Evolutionary conservation across 352 stramenopile species (phyloP).

Genomic region (Globisporangium takayamanum): DNA sequence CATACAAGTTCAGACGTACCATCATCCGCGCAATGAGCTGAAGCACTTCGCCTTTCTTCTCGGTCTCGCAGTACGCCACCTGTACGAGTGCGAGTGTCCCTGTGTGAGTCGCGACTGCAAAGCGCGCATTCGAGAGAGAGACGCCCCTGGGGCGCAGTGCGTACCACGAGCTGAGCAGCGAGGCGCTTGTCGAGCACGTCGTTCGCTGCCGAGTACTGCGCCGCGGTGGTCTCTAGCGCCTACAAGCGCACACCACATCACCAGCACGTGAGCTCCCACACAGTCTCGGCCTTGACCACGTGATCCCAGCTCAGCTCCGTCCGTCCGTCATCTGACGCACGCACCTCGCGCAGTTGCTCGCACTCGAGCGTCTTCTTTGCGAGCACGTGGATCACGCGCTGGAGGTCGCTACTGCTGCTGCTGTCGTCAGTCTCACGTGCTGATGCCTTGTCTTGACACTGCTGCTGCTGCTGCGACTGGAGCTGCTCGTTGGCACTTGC

Average conservation of each 20-base stretch:
- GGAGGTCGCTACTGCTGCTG: conserved; percentile 21
- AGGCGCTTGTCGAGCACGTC: conserved; percentile 68
- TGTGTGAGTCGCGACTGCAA: not conserved
- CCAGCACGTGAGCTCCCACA: not conserved
- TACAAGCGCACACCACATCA: conserved; percentile 9
- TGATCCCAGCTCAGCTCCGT: not conserved
- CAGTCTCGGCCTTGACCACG: too few species aligned
- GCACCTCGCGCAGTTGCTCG: conserved; percentile 62
- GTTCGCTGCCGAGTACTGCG: conserved; percentile 43
- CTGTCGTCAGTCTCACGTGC: conserved; percentile 14
- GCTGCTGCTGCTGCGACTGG: conserved; percentile 6
- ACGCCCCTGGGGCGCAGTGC: not conserved
- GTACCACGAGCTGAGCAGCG: conserved; percentile 61
- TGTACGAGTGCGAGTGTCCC: conserved; percentile 1
- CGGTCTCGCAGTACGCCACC: conserved; percentile 65
- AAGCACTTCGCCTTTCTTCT: conserved; percentile 66
- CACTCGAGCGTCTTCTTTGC: conserved; percentile 61
- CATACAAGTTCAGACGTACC: conserved; percentile 17
- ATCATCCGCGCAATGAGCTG: conserved; percentile 72
- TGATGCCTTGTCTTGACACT: not conserved
- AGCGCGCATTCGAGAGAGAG: not conserved
- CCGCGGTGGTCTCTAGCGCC: conserved; percentile 53
- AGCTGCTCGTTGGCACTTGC: conserved; percentile 19
- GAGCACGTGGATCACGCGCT: conserved; percentile 45
- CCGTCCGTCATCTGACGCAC: not conserved